These are phyloP conservation scores for Stellera chamaejasme DNA, from an alignment of 345 rosid genomes.

Conservation along the genomic window DNA sequence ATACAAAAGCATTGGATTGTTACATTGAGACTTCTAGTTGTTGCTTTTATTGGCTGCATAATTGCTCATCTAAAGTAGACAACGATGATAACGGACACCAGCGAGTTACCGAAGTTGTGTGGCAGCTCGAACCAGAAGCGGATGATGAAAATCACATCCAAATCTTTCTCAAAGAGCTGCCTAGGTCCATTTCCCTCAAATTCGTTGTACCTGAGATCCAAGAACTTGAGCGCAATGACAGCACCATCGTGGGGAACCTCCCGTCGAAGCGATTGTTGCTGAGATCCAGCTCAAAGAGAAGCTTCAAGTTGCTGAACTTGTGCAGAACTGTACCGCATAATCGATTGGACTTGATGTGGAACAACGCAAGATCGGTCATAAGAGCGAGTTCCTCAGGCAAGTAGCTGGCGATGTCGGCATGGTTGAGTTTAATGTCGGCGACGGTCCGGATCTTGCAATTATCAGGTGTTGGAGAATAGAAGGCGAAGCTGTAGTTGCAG, in stretches of 20 bases:
- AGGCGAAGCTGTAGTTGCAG: conserved; percentile 49
- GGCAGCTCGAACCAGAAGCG: too few species aligned
- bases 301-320: too few species aligned
- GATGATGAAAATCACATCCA: too few species aligned
- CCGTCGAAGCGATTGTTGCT: conserved; percentile 62
- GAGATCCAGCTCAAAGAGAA: too few species aligned
- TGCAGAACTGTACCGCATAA: too few species aligned
- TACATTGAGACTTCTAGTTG: too few species aligned
- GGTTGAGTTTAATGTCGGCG: conserved; percentile 88
- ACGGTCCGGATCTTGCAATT: conserved; percentile 47
- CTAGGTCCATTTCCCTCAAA: conserved; percentile 71
- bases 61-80: too few species aligned
- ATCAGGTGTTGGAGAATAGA: conserved; percentile 58
- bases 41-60: too few species aligned
- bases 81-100: conserved; percentile 74
- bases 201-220: conserved; percentile 80
- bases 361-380: too few species aligned
- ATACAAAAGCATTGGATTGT: too few species aligned
- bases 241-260: conserved; percentile 52
- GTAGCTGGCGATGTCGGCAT: conserved; percentile 79
- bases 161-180: conserved; percentile 53
- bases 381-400: conserved; percentile 48
- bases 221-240: conserved; percentile 60
- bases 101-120: conserved; percentile 13
- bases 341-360: too few species aligned